Evolutionary conservation across 768 basidiomycete genomes (phyloP).

Genomic region (Dendrothele bispora): DNA sequence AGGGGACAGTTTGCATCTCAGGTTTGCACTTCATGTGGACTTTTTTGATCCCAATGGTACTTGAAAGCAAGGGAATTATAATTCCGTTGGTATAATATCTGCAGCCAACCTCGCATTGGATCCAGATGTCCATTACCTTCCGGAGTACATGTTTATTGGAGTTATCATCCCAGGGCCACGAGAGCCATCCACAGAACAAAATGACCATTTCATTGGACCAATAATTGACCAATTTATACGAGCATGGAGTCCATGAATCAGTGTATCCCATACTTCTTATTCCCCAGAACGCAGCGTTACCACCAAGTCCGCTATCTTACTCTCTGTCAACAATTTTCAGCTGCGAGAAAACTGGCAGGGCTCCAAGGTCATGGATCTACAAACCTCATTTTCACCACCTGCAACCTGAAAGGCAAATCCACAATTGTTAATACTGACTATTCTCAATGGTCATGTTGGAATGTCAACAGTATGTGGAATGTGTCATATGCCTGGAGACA

Average conservation of each 20-base stretch:
- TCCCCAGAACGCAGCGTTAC: constrained; percentile 9
- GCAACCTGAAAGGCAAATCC: constrained; percentile 14
- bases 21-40: constrained; percentile 28
- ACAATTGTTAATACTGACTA: constrained; percentile 26
- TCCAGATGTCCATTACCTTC: too few species aligned
- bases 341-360: constrained; percentile 23
- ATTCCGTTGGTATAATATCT: constrained; percentile 29
- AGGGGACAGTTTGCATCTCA: constrained; percentile 11
- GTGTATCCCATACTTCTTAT: constrained; percentile 25
- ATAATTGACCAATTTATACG: constrained; percentile 32
- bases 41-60: constrained; percentile 33
- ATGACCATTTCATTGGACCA: constrained; percentile 33
- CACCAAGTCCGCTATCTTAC: constrained; percentile 17
- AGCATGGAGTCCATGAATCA: constrained; percentile 27
- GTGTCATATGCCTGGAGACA: constrained; percentile 18
- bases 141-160: constrained; percentile 37
- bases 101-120: too few species aligned
- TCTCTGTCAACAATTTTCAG: constrained; percentile 29
- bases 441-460: constrained; percentile 19
- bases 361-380: constrained; percentile 12
- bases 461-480: constrained; percentile 10
- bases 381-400: constrained; percentile 27
- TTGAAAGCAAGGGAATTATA: constrained; percentile 17
- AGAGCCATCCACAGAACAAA: constrained; percentile 26
- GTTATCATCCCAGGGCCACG: constrained; percentile 36